These are phyloP conservation scores for Theobroma cacao DNA, from an alignment of 345 rosid species.

Conservation along the genomic window DNA sequence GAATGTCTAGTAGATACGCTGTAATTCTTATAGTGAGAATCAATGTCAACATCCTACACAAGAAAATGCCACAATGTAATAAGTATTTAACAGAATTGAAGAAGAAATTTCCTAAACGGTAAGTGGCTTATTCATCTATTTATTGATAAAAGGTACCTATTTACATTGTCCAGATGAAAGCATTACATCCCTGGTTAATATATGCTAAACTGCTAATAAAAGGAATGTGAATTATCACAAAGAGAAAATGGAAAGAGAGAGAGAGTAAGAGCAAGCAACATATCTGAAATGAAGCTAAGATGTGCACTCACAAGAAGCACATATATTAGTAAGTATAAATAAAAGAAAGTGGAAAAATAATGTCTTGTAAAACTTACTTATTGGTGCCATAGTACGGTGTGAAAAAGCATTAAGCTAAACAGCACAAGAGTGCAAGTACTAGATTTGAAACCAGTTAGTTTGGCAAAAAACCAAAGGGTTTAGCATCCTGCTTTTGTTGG, in stretches of 20 bases:
- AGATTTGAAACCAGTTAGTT: not conserved
- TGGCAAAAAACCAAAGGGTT: not conserved
- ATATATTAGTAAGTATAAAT: not conserved
- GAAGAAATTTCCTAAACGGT: not conserved
- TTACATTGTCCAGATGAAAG: not conserved
- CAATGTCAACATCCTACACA: slow-evolving; percentile 70
- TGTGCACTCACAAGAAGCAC: not conserved
- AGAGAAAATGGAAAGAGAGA: not conserved
- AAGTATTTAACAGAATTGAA: slow-evolving; percentile 12
- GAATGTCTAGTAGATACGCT: slow-evolving; percentile 62
- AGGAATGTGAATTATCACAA: not conserved
- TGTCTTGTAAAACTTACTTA: not conserved
- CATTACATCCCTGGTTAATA: not conserved
- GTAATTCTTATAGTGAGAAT: slow-evolving; percentile 62
- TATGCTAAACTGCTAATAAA: slow-evolving; percentile 4
- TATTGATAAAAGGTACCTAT: not conserved
- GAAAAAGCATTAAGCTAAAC: not conserved
- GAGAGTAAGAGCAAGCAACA: not conserved
- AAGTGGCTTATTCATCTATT: not conserved
- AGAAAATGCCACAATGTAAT: slow-evolving; percentile 13
- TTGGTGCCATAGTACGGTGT: not conserved
- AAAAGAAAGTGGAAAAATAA: not conserved
- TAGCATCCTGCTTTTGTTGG: not conserved
- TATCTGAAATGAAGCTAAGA: not conserved
- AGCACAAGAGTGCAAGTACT: not conserved